Conservation (phyloP, 768 basidiomycete genomes). For the Boletus rufocinnamomeus region DNA sequence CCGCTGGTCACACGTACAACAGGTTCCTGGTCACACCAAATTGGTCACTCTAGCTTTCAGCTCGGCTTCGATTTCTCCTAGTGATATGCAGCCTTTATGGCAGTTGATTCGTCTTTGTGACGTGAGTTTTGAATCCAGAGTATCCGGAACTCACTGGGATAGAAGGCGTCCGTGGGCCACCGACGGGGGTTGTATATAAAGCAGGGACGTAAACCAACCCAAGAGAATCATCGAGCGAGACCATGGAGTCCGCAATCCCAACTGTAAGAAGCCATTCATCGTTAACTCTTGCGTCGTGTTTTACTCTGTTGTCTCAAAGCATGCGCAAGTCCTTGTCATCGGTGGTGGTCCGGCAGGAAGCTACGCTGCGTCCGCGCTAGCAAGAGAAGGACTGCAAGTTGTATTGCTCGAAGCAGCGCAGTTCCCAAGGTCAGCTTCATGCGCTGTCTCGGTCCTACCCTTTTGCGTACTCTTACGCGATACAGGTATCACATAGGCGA, state of each 20-base stretch:
- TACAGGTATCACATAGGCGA: constrained; percentile 50
- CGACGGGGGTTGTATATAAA: constrained; percentile 4
- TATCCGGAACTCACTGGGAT: not conserved
- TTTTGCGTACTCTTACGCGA: not conserved
- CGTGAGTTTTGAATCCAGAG: not conserved
- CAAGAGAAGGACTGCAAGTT: constrained; percentile 60
- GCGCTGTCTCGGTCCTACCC: too few relatives aligned
- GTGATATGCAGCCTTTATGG: not conserved
- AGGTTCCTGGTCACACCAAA: not conserved
- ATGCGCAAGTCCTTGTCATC: constrained; percentile 44
- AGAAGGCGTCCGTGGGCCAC: not conserved
- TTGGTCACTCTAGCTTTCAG: not conserved
- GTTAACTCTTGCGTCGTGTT: not conserved
- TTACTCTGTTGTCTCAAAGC: constrained; percentile 17
- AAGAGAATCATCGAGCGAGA: not conserved
- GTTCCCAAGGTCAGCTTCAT: constrained; percentile 50
- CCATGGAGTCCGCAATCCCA: constrained; percentile 23
- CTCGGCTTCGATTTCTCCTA: constrained; percentile 9
- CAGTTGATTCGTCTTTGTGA: not conserved
- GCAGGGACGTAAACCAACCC: not conserved
- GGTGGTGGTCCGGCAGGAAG: constrained; percentile 64
- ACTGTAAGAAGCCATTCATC: constrained; percentile 18
- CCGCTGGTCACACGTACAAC: not conserved
- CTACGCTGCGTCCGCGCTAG: constrained; percentile 55
- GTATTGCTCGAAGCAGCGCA: constrained; percentile 54